Conservation (phyloP, 257 asterid species). For the Scutellaria barbata region DNA sequence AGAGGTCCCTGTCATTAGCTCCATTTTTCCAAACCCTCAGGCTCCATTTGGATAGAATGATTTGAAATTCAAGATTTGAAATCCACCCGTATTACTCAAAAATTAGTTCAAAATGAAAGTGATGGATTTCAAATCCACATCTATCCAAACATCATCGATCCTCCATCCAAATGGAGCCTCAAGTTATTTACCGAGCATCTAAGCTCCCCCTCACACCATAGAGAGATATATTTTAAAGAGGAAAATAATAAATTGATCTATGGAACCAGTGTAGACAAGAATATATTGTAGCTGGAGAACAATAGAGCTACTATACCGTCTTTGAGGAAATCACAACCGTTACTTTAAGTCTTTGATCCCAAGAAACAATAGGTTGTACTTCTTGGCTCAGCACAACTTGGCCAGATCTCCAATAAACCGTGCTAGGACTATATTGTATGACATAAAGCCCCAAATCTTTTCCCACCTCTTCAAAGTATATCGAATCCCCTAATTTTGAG, state of each 20-base stretch:
- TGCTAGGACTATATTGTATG: conserved; percentile 78
- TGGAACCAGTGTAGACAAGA: neutral
- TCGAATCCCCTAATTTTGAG: conserved; percentile 92
- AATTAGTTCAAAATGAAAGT: too few species aligned
- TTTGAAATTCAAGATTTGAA: too few species aligned
- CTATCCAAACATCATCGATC: too few species aligned
- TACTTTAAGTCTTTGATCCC: conserved; percentile 63
- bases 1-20: too few species aligned
- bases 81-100: too few species aligned
- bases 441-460: conserved; percentile 57
- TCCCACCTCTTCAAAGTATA: conserved; percentile 86
- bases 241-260: conserved; percentile 6
- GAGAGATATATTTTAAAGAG: neutral
- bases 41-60: too few species aligned
- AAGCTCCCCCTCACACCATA: too few species aligned
- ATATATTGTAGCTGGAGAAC: conserved; percentile 22
- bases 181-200: too few species aligned
- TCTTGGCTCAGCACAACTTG: conserved; percentile 54
- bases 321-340: conserved; percentile 51
- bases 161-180: too few species aligned
- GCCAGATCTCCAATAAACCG: conserved; percentile 76
- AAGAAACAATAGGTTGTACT: conserved; percentile 68
- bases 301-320: conserved; percentile 41
- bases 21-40: too few species aligned
- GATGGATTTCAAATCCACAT: too few species aligned